Evolutionary conservation across 495 filamentous ascomycete species (phyloP), one percentile per base, ranked within the genome.

Genomic region (Trichoderma asperelloides): DNA sequence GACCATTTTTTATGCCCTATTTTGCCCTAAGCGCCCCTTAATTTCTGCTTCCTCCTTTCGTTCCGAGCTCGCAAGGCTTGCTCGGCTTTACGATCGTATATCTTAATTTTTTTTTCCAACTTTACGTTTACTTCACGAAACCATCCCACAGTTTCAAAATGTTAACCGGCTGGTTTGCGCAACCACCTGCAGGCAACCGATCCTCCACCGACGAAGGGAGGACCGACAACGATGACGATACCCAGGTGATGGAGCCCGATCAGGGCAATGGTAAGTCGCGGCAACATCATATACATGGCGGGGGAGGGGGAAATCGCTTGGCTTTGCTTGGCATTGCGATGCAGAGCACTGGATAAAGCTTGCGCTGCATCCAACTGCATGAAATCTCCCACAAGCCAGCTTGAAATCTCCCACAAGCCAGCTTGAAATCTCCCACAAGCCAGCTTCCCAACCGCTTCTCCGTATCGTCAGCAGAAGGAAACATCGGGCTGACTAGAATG

Each of bases 161-260:
- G 64, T 47, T 65, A 28, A 27, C 64, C 43, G 60, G 47, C 63
- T 68, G 67, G 67, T 69, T 43, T 8, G 3, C 39, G 15, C 25
- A 43, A 41, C 62, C 64, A 41, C 62, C 64, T 41, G 18, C 64
- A 39, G 82, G 82, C 72, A 84, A 80, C 67, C 77, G 75, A 68
- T 81, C 81, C 47, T 85, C 82, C 15, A 73, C 70, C 57, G 82
- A 82, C 65, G 78, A 75, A 30, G 65, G 66, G 23, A 28, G 76
- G 39, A 74, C 68, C 39, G 73, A 71, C 25, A 70, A 73, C 63
- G 87, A 96, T 62, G 92, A 96, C 75, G 92, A 96, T 74, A 89
- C 85, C 63, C 79, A 77, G 51, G 79, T 90, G 47, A 88, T 94
- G 66, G 91, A 93, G 76, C 81, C 89, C 40, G 89, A 90, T 30